Base-by-base conservation (phyloP, 495 filamentous ascomycete species). In the Aspergillus taichungensis region DNA sequence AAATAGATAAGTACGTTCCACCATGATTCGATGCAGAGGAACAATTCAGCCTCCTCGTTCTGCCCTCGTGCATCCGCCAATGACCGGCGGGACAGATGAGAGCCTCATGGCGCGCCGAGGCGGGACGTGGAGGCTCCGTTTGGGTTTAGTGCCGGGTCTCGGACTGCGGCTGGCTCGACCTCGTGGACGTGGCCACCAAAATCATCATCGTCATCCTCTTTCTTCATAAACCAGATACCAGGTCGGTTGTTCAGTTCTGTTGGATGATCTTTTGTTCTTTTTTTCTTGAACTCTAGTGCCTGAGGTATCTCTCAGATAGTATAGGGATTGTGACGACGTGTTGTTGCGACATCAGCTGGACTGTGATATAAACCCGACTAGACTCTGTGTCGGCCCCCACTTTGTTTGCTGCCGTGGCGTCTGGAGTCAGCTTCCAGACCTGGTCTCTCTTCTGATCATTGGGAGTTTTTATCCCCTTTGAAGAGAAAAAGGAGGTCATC, bases 41-140 rank as follows among this genome's bases (percentile, higher is more conserved):
- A 54, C 45, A 51, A 41, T 57, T 57, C 54, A 57, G 54, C 54
- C 54, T 57, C 54, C 49, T 57, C 33, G 30, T 36, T 50, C 36
- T 42, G 32, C 37, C 42, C 37, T 48, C 49, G 6, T 6, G 10
- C 35, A 10, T 29, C 13, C 31, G 37, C 54, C 54, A 57, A 57
- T 54, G 28, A 47, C 5, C 10, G 42, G 13, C 8, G 5, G 6
- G 13, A 10, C 14, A 5, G 43, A 45, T 34, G 51, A 46, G 49
- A 57, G 54, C 51, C 54, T 49, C 54, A 57, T 47, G 33, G 2
- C 18, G 18, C 18, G 18, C 18, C 18, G 18, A 24, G 18, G 18
- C 18, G 13, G 18, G 13, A 34, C 13, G 51, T 54, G 51, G 51
- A 45, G 32, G 18, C 47, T 43, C 30, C 33, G 44, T 51, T 50